Percentiles rank a stretch among this genome's conserved stretches.
These are phyloP conservation scores for Zopfia rhizophila DNA, from an alignment of 2,329 filamentous ascomycete species.

Conservation along the genomic window DNA sequence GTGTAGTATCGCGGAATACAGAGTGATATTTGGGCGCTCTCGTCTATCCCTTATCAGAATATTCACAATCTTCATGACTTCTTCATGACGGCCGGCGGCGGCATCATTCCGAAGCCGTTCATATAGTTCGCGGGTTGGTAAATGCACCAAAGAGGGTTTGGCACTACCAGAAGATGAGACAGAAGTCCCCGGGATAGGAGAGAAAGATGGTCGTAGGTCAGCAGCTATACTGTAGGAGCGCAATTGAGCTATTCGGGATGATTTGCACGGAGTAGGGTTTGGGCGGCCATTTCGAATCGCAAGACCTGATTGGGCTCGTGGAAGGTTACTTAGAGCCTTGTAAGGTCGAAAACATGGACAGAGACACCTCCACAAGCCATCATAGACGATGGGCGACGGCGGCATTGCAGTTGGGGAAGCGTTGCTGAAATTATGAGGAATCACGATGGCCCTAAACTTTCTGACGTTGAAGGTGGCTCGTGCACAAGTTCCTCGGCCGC, in stretches of 20 bases:
- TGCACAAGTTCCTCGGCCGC: constrained; percentile 11
- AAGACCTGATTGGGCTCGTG: background rate
- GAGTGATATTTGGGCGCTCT: constrained; percentile 64
- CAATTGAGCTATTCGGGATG: constrained; percentile 7
- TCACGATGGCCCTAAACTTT: too few relatives aligned
- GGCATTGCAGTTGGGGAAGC: constrained; percentile 39
- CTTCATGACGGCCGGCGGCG: constrained; percentile 33
- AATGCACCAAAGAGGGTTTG: constrained; percentile 29
- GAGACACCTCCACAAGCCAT: constrained; percentile 48
- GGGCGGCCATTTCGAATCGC: constrained; percentile 22
- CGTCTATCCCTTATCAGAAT: constrained; percentile 67
- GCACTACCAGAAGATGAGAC: constrained; percentile 15
- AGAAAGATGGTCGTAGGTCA: constrained; percentile 12
- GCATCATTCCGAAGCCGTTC: constrained; percentile 39
- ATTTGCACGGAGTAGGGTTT: background rate
- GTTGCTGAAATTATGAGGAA: too few relatives aligned
- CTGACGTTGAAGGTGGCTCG: too few relatives aligned
- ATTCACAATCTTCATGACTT: constrained; percentile 60
- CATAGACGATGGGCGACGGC: constrained; percentile 44
- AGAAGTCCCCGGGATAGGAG: constrained; percentile 6
- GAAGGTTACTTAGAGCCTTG: background rate
- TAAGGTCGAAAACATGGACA: constrained; percentile 33
- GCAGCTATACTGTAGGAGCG: constrained; percentile 27
- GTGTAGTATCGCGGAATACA: constrained; percentile 81
- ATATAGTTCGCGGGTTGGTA: constrained; percentile 43